phyloP scores from a whole-genome alignment of 1,284 basidiomycete species.

The Coniferiporia weirii region DNA sequence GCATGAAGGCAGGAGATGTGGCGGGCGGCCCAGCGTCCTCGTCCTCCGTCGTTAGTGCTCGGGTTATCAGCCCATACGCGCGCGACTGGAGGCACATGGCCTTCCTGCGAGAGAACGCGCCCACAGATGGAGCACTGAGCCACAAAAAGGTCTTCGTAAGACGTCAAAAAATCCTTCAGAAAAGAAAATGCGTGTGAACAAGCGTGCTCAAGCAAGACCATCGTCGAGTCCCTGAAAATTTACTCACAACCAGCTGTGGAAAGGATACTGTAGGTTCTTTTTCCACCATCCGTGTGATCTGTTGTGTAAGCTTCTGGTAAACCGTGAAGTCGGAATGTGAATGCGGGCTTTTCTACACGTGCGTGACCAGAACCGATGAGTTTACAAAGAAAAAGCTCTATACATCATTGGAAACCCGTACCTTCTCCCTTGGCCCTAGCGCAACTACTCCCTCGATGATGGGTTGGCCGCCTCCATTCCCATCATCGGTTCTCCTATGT shows the following conservation, averaged over 20 bases:
- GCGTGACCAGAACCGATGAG: slow-evolving; percentile 6
- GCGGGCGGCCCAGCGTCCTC: slow-evolving; percentile 44
- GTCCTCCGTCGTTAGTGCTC: slow-evolving; percentile 23
- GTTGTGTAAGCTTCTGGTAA: slow-evolving; percentile 59
- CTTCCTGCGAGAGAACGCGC: slow-evolving; percentile 60
- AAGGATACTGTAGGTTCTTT: slow-evolving; percentile 47
- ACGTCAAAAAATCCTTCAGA: slow-evolving; percentile 5
- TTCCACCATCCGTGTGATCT: slow-evolving; percentile 54
- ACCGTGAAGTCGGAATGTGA: slow-evolving; percentile 61
- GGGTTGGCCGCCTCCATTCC: slow-evolving; percentile 1
- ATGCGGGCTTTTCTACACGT: slow-evolving; percentile 53
- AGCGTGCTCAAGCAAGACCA: background rate
- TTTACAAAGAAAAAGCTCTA: slow-evolving; percentile 6
- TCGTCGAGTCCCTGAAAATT: background rate
- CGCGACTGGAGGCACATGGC: slow-evolving; percentile 64
- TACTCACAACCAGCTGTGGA: slow-evolving; percentile 41
- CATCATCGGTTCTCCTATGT: slow-evolving; percentile 28
- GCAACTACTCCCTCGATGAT: slow-evolving; percentile 54
- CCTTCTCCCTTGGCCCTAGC: slow-evolving; percentile 66
- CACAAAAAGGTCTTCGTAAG: slow-evolving; percentile 21
- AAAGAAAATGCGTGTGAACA: background rate
- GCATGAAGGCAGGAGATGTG: slow-evolving; percentile 46
- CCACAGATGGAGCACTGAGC: slow-evolving; percentile 52
- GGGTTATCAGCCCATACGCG: slow-evolving; percentile 44
- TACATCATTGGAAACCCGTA: slow-evolving; percentile 25